Evolutionary conservation across 306 rosid species (phyloP).

Genomic region (Lathyrus tuberosus): DNA sequence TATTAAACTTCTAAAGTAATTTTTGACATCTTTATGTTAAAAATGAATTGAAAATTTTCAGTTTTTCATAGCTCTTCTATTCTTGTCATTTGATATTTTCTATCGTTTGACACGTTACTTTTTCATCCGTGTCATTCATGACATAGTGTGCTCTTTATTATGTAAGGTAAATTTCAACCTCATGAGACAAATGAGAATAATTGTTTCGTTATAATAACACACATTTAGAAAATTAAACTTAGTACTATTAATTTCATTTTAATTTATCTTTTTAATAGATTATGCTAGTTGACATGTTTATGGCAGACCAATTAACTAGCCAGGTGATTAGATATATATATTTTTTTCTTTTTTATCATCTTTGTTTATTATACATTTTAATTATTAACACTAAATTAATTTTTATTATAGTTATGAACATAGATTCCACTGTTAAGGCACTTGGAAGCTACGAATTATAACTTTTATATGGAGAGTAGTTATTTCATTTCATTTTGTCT

Average conservation of each 20-base stretch:
- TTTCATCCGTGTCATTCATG: conserved; percentile 73
- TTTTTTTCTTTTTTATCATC: background rate
- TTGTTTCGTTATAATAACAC: background rate
- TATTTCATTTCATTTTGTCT: conserved; percentile 79
- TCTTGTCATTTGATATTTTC: conserved; percentile 76
- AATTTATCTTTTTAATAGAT: conserved; percentile 50
- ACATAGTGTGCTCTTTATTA: conserved; percentile 77
- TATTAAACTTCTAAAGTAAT: background rate
- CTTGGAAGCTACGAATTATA: conserved; percentile 72
- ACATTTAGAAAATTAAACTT: conserved; percentile 15
- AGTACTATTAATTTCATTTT: background rate
- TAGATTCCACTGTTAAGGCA: conserved; percentile 85
- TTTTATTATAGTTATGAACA: background rate
- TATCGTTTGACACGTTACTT: conserved; percentile 86
- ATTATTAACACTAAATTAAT: conserved; percentile 10
- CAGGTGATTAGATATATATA: conserved; percentile 76
- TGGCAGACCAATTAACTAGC: conserved; percentile 99
- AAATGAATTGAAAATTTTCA: conserved; percentile 38
- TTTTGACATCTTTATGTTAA: no score
- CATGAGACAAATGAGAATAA: background rate
- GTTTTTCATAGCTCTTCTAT: conserved; percentile 56
- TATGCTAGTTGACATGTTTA: conserved; percentile 73
- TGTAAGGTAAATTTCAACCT: conserved; percentile 58
- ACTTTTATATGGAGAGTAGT: conserved; percentile 35
- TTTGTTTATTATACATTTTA: background rate